Evolutionary conservation across 352 stramenopile genomes (phyloP).

Genomic region (Phytophthora constricta): DNA sequence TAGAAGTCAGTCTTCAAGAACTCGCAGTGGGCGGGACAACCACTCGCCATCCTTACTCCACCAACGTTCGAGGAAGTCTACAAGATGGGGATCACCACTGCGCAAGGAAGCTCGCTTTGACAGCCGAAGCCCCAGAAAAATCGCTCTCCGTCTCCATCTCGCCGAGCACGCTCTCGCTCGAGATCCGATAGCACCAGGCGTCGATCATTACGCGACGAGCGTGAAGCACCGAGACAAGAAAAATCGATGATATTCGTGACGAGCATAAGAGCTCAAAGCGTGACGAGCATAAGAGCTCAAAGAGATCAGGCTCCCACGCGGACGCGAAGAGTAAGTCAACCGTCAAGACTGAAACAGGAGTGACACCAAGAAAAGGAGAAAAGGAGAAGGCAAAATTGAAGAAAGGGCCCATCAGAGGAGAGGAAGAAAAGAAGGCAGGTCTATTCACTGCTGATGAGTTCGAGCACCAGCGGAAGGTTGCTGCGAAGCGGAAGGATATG

Average conservation of each 20-base stretch:
- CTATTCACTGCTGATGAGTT: constrained; percentile 80
- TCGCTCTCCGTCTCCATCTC: constrained; percentile 13
- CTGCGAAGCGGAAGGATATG: constrained; percentile 59
- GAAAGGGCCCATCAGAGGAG: constrained; percentile 3
- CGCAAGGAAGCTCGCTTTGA: constrained; percentile 6
- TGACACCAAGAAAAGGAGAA: not conserved
- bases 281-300: not conserved
- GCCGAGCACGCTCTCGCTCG: constrained; percentile 31
- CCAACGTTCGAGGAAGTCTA: constrained; percentile 27
- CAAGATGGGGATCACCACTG: constrained; percentile 27
- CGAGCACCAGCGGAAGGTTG: constrained; percentile 58
- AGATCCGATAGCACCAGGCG: constrained; percentile 26
- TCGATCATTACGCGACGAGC: constrained; percentile 10
- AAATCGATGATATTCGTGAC: not conserved
- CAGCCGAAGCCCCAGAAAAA: constrained; percentile 19
- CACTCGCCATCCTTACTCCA: constrained; percentile 25
- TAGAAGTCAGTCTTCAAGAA: constrained; percentile 27
- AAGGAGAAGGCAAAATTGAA: too few relatives aligned
- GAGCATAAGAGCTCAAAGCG: not conserved
- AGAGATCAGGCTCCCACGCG: not conserved
- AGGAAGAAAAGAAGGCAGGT: constrained; percentile 51
- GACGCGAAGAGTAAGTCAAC: constrained; percentile 13
- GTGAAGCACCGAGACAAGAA: constrained; percentile 10
- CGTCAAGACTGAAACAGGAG: not conserved
- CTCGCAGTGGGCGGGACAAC: constrained; percentile 18